Percentiles rank a stretch among this genome's conserved stretches.
phyloP scores from a whole-genome alignment of 208 protist species.

The Leishmania major region DNA sequence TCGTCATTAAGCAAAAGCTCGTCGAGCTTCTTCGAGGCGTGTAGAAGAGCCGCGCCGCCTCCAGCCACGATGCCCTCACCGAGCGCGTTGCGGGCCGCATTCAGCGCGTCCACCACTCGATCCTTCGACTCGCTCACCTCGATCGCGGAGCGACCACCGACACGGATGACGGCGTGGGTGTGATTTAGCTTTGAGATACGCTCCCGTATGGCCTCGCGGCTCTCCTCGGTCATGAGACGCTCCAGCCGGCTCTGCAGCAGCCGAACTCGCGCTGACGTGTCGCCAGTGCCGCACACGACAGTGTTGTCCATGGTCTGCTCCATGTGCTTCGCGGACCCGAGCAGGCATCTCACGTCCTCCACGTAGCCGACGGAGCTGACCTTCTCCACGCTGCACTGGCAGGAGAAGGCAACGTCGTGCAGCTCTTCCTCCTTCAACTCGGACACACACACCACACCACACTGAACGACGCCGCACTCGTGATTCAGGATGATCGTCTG shows the following conservation, averaged over 20 bases:
- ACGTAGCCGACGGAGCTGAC: slow-evolving; percentile 76
- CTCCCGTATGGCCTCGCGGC: slow-evolving; percentile 96
- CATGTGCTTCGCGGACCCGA: slow-evolving; percentile 60
- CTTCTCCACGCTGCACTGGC: slow-evolving; percentile 92
- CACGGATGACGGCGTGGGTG: slow-evolving; percentile 95
- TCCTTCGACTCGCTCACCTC: slow-evolving; percentile 99
- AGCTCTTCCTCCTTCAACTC: slow-evolving; percentile 98
- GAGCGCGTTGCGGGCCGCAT: slow-evolving; percentile 98
- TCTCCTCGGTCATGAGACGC: slow-evolving; percentile 95
- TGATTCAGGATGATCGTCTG: slow-evolving; percentile 94
- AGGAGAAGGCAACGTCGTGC: slow-evolving; percentile 99
- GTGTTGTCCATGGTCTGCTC: slow-evolving; percentile 98
- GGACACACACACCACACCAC: slow-evolving; percentile 94
- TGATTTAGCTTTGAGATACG: slow-evolving; percentile 86
- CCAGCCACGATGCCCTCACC: slow-evolving; percentile 99
- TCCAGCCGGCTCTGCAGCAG: slow-evolving; percentile 92
- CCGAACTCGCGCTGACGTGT: slow-evolving; percentile 90
- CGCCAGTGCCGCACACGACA: slow-evolving; percentile 86
- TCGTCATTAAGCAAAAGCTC: slow-evolving; percentile 87
- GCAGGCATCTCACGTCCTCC: slow-evolving; percentile 60
- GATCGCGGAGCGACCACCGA: slow-evolving; percentile 98
- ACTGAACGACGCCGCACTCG: slow-evolving; percentile 94
- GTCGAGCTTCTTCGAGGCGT: slow-evolving; percentile 94
- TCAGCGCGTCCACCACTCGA: slow-evolving; percentile 98
- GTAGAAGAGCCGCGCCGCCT: slow-evolving; percentile 97